Evolutionary conservation across 768 basidiomycete genomes (phyloP).

Genomic region (Glaciozyma martinii): DNA sequence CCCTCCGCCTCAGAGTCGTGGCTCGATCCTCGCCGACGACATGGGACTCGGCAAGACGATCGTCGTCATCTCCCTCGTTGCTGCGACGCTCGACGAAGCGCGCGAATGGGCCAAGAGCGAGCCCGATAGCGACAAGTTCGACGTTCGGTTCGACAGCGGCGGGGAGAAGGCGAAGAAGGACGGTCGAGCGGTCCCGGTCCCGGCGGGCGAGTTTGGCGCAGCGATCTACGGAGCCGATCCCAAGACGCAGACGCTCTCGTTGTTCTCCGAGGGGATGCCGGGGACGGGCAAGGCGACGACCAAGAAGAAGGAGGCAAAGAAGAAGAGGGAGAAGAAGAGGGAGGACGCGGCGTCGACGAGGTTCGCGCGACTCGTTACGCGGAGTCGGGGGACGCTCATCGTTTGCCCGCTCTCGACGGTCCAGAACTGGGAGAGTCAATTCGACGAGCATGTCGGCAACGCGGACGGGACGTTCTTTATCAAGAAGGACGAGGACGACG

Average conservation of each 20-base stretch:
- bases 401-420: constrained; percentile 94
- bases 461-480: neutral
- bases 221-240: constrained; percentile 11
- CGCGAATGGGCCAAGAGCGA: constrained; percentile 49
- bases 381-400: constrained; percentile 85
- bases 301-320: constrained; percentile 56
- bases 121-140: constrained; percentile 48
- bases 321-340: constrained; percentile 53
- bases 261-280: neutral
- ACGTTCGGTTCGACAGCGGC: constrained; percentile 24
- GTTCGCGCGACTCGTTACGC: constrained; percentile 65
- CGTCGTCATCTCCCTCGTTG: constrained; percentile 85
- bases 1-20: constrained; percentile 23
- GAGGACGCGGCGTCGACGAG: constrained; percentile 53
- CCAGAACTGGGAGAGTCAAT: constrained; percentile 97
- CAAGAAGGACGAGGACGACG: neutral
- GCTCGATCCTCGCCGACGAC: constrained; percentile 85
- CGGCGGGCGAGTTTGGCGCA: neutral
- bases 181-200: neutral
- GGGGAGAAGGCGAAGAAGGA: neutral
- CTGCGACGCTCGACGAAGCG: constrained; percentile 68
- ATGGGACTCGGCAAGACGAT: constrained; percentile 98
- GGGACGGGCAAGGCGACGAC: constrained; percentile 48
- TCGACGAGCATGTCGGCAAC: constrained; percentile 61
- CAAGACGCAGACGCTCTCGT: constrained; percentile 4